Base-by-base conservation (phyloP, 2,329 filamentous ascomycete species). In the Pseudopithomyces chartarum region DNA sequence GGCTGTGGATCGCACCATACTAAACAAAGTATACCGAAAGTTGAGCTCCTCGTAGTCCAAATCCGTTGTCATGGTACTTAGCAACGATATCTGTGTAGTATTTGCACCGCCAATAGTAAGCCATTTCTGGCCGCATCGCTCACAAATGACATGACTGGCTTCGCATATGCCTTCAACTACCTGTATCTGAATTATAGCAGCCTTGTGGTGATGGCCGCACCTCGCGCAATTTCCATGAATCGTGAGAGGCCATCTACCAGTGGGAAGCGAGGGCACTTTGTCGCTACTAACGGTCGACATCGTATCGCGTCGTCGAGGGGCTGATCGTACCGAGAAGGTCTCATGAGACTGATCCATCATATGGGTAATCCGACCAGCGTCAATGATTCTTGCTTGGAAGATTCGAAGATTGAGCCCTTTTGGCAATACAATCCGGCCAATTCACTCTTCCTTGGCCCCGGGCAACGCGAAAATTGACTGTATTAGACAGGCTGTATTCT, bases 171-270 rank as follows among this genome's bases (percentile, higher is more conserved):
- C 58, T 20, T 44, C 42, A 10, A 54, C 50, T 1, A 66, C 50
- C 19, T 49, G 60, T 29, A 74, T 51, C 13, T 63, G 60, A 7
- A 73, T 50, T 23, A 57, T 44, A 36, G 58, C 54, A 11, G 68
- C 64, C 12, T 51, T 65, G 55, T 74, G 66, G 47, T 66, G 54
- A 50, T 71, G 70, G 48, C 66, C 62, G 36, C 69, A 73, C 32
- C 58, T 59, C 4, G 71, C 58, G 45, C 70, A 74, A 42, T 66
- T 71, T 8, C 66, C 69, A 44, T 66, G 63, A 29, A 72, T 56
- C 1, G 59, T 55, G 15, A 71, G 19, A 6, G 26, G 59, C 62
- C 65, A 72, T 36, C 56, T 55, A 3, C 68, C 70, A 11, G 52
- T 43, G 11, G 65, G 64, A 3, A 65, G 45, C 10, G 60, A 56